These are phyloP conservation scores for Periconia sp. DNA, from an alignment of 2,329 filamentous ascomycete species.

Conservation along the genomic window DNA sequence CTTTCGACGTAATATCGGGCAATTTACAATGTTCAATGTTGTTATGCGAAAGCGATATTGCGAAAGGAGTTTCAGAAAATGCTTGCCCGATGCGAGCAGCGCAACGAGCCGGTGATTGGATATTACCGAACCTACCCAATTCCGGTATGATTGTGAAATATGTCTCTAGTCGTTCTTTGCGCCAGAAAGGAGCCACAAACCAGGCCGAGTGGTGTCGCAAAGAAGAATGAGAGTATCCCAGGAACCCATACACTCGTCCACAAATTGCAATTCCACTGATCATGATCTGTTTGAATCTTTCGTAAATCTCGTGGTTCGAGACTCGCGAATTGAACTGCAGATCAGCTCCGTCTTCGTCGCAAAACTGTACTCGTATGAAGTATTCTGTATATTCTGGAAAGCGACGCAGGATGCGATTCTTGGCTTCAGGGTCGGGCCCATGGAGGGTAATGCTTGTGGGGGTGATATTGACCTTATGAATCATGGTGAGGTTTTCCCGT, in stretches of 20 bases:
- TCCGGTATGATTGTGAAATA: slow-evolving; percentile 6
- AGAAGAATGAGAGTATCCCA: slow-evolving; percentile 15
- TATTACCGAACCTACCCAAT: slow-evolving; percentile 38
- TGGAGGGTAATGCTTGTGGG: slow-evolving; percentile 41
- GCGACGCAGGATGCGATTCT: slow-evolving; percentile 26
- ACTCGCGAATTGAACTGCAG: slow-evolving; percentile 56
- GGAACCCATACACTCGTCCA: slow-evolving; percentile 10
- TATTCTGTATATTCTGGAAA: slow-evolving; percentile 9
- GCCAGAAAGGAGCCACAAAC: slow-evolving; percentile 16
- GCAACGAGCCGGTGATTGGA: slow-evolving; percentile 56
- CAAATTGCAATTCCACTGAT: slow-evolving; percentile 51
- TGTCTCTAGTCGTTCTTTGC: background rate
- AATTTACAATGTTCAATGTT: slow-evolving; percentile 22
- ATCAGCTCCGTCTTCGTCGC: slow-evolving; percentile 68
- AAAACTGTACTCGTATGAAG: slow-evolving; percentile 62
- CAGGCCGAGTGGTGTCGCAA: slow-evolving; percentile 12
- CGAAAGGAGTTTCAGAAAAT: slow-evolving; percentile 74
- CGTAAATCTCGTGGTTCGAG: slow-evolving; percentile 11
- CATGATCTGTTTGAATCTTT: slow-evolving; percentile 61
- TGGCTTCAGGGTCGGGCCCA: slow-evolving; percentile 59
- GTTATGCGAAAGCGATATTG: slow-evolving; percentile 52
- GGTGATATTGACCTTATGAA: slow-evolving; percentile 26
- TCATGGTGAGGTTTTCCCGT: too few species aligned
- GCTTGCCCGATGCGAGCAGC: slow-evolving; percentile 62
- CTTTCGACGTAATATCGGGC: slow-evolving; percentile 54